Evolutionary conservation across 495 filamentous ascomycete species (phyloP).

Genomic region (Pseudevernia furfuracea): DNA sequence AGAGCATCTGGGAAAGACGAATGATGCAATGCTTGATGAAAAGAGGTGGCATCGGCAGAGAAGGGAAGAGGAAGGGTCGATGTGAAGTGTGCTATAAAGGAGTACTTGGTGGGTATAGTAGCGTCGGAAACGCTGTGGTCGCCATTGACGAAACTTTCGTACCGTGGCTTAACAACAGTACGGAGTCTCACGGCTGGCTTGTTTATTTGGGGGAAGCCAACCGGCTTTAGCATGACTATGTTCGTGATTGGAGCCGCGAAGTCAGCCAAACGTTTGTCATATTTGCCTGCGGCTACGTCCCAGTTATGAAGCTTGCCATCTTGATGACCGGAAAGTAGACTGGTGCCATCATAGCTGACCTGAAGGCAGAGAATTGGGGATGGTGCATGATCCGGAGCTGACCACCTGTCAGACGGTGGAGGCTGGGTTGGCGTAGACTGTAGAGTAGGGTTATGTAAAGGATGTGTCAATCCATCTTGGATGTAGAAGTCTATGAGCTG

Average conservation of each 20-base stretch:
- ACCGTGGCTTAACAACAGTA: conserved; percentile 64
- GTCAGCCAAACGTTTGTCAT: conserved; percentile 53
- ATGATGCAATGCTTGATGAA: conserved; percentile 46
- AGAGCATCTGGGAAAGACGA: conserved; percentile 45
- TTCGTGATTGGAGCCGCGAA: conserved; percentile 75
- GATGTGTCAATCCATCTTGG: conserved; percentile 41
- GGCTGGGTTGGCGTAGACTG: conserved; percentile 53
- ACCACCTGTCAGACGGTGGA: conserved; percentile 50
- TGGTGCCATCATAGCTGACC: conserved; percentile 75
- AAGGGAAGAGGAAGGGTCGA: conserved; percentile 18
- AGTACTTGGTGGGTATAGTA: conserved; percentile 58
- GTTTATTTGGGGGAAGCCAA: conserved; percentile 42
- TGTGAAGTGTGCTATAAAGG: conserved; percentile 57
- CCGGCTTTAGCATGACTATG: conserved; percentile 56
- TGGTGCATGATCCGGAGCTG: conserved; percentile 49
- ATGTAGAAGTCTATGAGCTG: conserved; percentile 74
- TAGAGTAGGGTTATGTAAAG: conserved; percentile 47
- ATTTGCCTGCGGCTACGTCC: conserved; percentile 63
- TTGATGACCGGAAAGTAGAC: conserved; percentile 70
- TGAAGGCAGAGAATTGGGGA: conserved; percentile 56
- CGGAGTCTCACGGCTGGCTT: conserved; percentile 42
- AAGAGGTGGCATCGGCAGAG: conserved; percentile 28
- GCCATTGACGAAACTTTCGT: conserved; percentile 40
- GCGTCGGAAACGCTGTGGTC: conserved; percentile 37
- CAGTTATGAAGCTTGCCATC: conserved; percentile 71